Conservation (phyloP, 345 rosid genomes). For the Psidium friedrichsthalianum region DNA sequence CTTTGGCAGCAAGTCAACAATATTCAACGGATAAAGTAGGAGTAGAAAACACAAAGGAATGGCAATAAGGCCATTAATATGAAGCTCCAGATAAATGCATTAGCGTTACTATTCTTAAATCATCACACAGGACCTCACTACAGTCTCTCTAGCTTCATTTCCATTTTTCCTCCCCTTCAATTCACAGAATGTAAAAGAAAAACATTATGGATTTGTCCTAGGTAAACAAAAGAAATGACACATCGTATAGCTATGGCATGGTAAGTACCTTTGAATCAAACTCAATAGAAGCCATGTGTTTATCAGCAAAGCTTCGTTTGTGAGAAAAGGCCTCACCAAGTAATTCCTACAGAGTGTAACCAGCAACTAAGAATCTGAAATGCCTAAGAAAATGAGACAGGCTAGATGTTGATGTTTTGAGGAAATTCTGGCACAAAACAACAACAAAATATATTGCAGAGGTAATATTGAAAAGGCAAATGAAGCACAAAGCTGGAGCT, state of each 20-base stretch:
- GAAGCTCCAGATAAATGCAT: background rate
- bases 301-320: slow-evolving; percentile 53
- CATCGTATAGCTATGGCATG: background rate
- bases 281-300: slow-evolving; percentile 62
- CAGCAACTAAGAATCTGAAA: background rate
- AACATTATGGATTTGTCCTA: background rate
- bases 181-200: background rate
- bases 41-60: background rate
- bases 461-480: background rate
- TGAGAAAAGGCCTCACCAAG: slow-evolving; percentile 45
- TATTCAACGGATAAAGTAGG: background rate
- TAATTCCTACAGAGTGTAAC: slow-evolving; percentile 25
- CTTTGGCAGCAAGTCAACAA: background rate
- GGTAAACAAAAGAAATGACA: background rate
- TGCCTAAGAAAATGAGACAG: background rate
- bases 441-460: background rate
- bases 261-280: slow-evolving; percentile 60
- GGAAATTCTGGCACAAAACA: background rate
- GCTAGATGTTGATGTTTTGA: background rate
- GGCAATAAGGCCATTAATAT: background rate
- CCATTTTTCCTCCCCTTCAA: background rate
- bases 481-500: background rate
- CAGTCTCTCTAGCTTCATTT: background rate
- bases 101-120: background rate
- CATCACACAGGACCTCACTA: background rate